Evolutionary conservation across 1,284 basidiomycete genomes (phyloP).

Genomic region (Puccinia sorghi): DNA sequence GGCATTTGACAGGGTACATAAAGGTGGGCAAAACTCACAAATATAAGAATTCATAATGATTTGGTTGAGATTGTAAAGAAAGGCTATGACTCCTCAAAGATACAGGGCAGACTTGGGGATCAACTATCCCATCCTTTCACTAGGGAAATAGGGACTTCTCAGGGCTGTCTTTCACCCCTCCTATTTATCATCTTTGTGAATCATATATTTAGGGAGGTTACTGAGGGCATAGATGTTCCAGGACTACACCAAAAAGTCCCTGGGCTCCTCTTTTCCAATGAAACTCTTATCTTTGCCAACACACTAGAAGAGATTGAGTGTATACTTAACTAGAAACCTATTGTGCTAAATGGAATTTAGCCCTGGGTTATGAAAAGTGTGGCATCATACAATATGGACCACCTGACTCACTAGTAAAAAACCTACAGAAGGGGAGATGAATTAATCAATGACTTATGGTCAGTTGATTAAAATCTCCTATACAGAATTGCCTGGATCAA

Average conservation of each 20-base stretch:
- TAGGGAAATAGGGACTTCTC: background rate
- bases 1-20: constrained; percentile 30
- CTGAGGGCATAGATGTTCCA: background rate
- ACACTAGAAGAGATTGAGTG: background rate
- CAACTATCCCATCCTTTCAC: background rate
- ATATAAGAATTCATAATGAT: background rate
- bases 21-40: constrained; percentile 10
- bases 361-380: constrained; percentile 25
- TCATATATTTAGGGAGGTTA: background rate
- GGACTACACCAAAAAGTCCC: background rate
- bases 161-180: constrained; percentile 21
- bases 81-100: background rate
- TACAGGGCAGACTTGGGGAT: background rate
- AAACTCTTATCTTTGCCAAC: constrained; percentile 15
- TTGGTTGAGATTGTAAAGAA: constrained; percentile 1
- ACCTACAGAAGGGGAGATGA: too few relatives aligned
- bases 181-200: constrained; percentile 43
- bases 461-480: background rate
- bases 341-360: constrained; percentile 11
- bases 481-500: background rate
- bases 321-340: background rate
- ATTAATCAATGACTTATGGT: too few relatives aligned
- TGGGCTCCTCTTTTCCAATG: constrained; percentile 37
- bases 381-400: background rate
- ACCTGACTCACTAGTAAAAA: too few relatives aligned